These are phyloP conservation scores for Phylloporus rhodoxanthus DNA, from an alignment of 768 basidiomycete species.

Conservation along the genomic window DNA sequence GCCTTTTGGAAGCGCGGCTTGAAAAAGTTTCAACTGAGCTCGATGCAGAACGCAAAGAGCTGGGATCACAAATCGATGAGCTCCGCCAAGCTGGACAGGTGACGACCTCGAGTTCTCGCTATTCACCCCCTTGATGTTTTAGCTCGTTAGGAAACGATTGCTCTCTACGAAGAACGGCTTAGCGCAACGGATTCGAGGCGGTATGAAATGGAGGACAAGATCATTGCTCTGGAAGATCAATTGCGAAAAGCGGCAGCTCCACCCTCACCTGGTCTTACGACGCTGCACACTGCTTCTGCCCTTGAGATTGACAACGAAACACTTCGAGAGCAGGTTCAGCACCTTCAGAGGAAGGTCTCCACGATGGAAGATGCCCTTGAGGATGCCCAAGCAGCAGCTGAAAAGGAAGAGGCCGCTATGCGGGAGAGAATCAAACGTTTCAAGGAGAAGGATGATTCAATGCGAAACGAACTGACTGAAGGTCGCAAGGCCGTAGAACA, in stretches of 20 bases:
- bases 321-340: slow-evolving; percentile 82
- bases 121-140: neutral
- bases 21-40: slow-evolving; percentile 42
- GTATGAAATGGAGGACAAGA: slow-evolving; percentile 70
- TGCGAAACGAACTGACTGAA: slow-evolving; percentile 66
- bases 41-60: slow-evolving; percentile 58
- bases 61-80: slow-evolving; percentile 73
- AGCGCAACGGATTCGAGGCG: slow-evolving; percentile 62
- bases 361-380: slow-evolving; percentile 82
- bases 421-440: slow-evolving; percentile 60
- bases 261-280: slow-evolving; percentile 31
- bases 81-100: slow-evolving; percentile 87
- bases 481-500: slow-evolving; percentile 62
- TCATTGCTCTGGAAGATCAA: slow-evolving; percentile 54
- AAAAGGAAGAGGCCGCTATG: slow-evolving; percentile 63
- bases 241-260: slow-evolving; percentile 28
- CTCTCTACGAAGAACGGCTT: slow-evolving; percentile 87
- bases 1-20: slow-evolving; percentile 44
- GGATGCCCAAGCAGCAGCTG: slow-evolving; percentile 62
- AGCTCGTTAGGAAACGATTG: slow-evolving; percentile 75
- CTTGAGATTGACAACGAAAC: slow-evolving; percentile 93
- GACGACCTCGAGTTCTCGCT: slow-evolving; percentile 13
- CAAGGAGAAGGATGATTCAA: slow-evolving; percentile 66
- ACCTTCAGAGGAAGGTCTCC: slow-evolving; percentile 72
- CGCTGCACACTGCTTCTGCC: slow-evolving; percentile 54